A percentile compares a stretch with the other conserved stretches of the same genome.
phyloP scores from a whole-genome alignment of 2,329 filamentous ascomycete species.

The Hypoxylon sp. region DNA sequence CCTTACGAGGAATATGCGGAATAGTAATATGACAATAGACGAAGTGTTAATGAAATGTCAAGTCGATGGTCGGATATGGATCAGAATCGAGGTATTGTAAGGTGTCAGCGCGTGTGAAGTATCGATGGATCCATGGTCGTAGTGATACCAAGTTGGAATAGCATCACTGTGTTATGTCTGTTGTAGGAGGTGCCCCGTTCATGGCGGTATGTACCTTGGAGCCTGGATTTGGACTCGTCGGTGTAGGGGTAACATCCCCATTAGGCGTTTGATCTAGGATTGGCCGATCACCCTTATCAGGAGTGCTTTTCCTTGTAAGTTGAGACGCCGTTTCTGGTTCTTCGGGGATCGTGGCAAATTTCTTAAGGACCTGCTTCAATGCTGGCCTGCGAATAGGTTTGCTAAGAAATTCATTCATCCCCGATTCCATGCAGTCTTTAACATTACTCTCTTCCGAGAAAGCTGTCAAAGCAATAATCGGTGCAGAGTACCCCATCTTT shows the following conservation, averaged over 20 bases:
- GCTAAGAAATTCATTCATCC: slow-evolving; percentile 90
- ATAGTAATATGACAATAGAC: slow-evolving; percentile 10
- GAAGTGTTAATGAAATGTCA: slow-evolving; percentile 6
- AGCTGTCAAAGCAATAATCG: slow-evolving; percentile 90
- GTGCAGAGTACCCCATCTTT: slow-evolving; percentile 85
- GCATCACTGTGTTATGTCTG: slow-evolving; percentile 22
- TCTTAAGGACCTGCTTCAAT: slow-evolving; percentile 86
- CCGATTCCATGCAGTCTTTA: slow-evolving; percentile 85
- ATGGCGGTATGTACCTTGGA: slow-evolving; percentile 24
- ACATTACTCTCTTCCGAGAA: slow-evolving; percentile 93
- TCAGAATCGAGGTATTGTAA: slow-evolving; percentile 1
- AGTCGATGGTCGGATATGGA: not conserved
- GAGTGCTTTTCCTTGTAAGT: slow-evolving; percentile 50
- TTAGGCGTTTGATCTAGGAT: slow-evolving; percentile 32
- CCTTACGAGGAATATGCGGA: not conserved
- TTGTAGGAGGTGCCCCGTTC: slow-evolving; percentile 30
- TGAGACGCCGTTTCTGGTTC: slow-evolving; percentile 65
- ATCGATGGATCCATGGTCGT: not conserved
- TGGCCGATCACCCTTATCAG: slow-evolving; percentile 36
- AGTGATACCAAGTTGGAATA: not conserved
- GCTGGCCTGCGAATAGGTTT: slow-evolving; percentile 84
- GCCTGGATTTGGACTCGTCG: slow-evolving; percentile 14
- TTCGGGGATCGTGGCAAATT: slow-evolving; percentile 84
- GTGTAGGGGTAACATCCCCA: slow-evolving; percentile 13
- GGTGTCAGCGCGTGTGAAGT: not conserved